Evolutionary conservation across 2,329 filamentous ascomycete genomes (phyloP).

Genomic region (Aspergillus floridensis): DNA sequence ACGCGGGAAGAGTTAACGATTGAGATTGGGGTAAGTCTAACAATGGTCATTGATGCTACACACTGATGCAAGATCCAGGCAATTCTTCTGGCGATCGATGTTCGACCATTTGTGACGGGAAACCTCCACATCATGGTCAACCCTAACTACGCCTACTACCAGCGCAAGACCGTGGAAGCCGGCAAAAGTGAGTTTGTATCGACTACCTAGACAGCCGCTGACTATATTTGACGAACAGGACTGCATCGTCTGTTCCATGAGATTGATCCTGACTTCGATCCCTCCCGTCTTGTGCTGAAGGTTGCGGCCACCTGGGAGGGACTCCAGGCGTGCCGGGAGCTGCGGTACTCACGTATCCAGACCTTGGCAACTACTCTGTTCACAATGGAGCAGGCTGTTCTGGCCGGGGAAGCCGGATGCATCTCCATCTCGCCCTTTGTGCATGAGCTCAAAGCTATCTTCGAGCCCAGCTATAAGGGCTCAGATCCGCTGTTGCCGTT

Average conservation of each 20-base stretch:
- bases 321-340: constrained; percentile 4
- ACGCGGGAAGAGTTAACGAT: constrained; percentile 2
- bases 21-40: background rate
- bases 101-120: constrained; percentile 1
- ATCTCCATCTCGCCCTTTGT: constrained; percentile 61
- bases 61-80: background rate
- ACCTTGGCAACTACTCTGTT: constrained; percentile 49
- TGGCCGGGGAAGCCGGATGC: constrained; percentile 55
- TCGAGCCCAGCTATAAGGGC: background rate
- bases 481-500: background rate
- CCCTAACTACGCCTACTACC: background rate
- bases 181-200: background rate
- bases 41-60: background rate
- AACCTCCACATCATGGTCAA: constrained; percentile 7
- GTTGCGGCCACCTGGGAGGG: constrained; percentile 11
- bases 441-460: constrained; percentile 45
- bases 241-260: background rate
- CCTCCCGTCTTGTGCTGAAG: constrained; percentile 3
- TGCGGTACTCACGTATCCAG: constrained; percentile 22
- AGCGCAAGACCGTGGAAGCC: background rate
- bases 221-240: background rate
- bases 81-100: background rate
- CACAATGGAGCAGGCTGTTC: constrained; percentile 55
- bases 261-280: background rate
- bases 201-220: background rate